Conservation (phyloP, 23 red algal species). For the Cyanidioschyzon merolae region DNA sequence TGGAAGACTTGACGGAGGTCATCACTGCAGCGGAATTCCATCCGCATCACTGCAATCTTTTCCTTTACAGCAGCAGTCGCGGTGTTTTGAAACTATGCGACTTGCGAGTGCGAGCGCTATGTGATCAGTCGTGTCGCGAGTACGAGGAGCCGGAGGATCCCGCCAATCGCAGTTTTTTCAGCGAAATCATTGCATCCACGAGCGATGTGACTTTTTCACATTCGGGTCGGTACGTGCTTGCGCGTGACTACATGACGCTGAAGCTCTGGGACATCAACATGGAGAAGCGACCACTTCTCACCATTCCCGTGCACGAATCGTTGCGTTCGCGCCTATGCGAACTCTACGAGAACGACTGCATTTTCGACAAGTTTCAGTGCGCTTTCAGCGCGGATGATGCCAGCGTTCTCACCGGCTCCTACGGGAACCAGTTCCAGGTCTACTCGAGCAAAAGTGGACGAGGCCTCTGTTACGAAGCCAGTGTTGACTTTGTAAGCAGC, state of each 20-base stretch:
- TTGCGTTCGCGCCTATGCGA: constrained; percentile 59
- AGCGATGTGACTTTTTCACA: constrained; percentile 71
- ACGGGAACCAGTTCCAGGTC: constrained; percentile 53
- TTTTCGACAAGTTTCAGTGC: constrained; percentile 96
- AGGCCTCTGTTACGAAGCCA: constrained; percentile 51
- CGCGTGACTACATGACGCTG: constrained; percentile 83
- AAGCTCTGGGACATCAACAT: constrained; percentile 78
- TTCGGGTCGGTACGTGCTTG: constrained; percentile 61
- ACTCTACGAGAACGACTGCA: constrained; percentile 96
- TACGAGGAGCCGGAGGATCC: constrained; percentile 28
- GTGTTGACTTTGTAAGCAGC: constrained; percentile 63
- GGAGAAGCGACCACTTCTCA: constrained; percentile 51
- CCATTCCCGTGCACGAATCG: constrained; percentile 70
- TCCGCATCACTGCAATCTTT: constrained; percentile 79
- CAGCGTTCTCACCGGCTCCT: constrained; percentile 71
- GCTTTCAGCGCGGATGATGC: constrained; percentile 63
- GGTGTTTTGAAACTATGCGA: constrained; percentile 76
- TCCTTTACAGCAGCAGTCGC: constrained; percentile 55
- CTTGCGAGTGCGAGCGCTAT: constrained; percentile 51
- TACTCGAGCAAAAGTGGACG: constrained; percentile 45
- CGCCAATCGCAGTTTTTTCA: constrained; percentile 56
- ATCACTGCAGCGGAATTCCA: constrained; percentile 81
- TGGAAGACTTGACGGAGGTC: constrained; percentile 92
- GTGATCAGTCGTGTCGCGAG: constrained; percentile 33
- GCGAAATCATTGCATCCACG: constrained; percentile 81